Conservation (phyloP, 768 basidiomycete species). For the Russula brevipes region DNA sequence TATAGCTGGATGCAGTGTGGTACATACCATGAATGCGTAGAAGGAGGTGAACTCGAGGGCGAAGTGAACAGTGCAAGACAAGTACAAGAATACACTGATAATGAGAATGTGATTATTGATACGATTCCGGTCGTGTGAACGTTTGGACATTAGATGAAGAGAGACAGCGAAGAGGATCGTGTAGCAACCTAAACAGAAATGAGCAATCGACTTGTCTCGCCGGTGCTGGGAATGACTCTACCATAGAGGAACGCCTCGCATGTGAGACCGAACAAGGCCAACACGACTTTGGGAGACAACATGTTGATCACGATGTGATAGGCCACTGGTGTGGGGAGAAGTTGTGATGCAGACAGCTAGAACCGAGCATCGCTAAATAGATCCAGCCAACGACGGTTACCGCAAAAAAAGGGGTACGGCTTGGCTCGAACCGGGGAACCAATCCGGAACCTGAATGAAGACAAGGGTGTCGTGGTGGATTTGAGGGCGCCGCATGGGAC, state of each 20-base stretch:
- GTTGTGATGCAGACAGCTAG: neutral
- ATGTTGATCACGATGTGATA: conserved; percentile 16
- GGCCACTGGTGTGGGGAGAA: neutral
- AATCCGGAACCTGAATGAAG: neutral
- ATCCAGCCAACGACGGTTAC: neutral
- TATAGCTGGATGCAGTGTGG: neutral
- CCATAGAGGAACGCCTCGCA: conserved; percentile 37
- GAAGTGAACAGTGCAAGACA: conserved; percentile 7
- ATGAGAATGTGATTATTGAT: conserved; percentile 1
- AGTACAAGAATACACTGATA: conserved; percentile 4
- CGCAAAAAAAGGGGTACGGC: neutral
- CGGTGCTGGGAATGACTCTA: conserved; percentile 27
- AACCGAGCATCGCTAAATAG: conserved; percentile 1
- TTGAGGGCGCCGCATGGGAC: too few relatives aligned
- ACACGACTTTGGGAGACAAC: conserved; percentile 30
- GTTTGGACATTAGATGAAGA: neutral
- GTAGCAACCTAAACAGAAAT: conserved; percentile 7
- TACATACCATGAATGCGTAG: conserved; percentile 32
- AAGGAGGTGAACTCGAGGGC: conserved; percentile 34
- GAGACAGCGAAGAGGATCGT: conserved; percentile 6
- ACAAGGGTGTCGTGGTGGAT: neutral
- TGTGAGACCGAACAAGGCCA: conserved; percentile 36
- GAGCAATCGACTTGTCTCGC: neutral
- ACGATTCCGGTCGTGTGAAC: neutral
- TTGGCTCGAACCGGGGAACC: neutral